Base-by-base conservation (phyloP, 1,284 basidiomycete species). In the Malassezia cuniculi region DNA sequence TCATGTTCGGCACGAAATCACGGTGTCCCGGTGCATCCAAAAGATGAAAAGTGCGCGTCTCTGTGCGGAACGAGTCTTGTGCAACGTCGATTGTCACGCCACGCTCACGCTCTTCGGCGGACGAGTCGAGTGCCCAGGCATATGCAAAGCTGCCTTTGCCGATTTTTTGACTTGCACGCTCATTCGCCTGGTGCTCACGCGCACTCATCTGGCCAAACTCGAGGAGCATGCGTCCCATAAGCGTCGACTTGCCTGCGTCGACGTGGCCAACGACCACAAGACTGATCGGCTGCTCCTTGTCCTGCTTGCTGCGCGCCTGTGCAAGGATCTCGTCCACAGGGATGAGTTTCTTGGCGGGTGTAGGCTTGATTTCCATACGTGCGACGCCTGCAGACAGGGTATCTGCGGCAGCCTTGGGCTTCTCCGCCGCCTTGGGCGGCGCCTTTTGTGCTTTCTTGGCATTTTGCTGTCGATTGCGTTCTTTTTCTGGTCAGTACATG, bases 1-100 rank as follows among this genome's bases (percentile, higher is more conserved):
- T 97, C 93, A 97, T 97, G 63, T 95, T 95, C 0, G 93, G 90
- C 41, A 97, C 83, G 57, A 97, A 97, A 60, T 97, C 93, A 51
- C 80, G 82, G 69, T 97, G 90, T 0, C 90, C 90, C 0, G 90
- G 90, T 0, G 93, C 90, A 57, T 97, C 90, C 18, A 97, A 77
- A 15, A 97, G 77, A 1, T 87, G 94, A 51, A 95, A 80, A 41
- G 78, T 76, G 34, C 82, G 76, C 54, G 82, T 76, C 0, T 77
- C 71, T 0, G 87, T 94, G 7, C 75, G 68, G 52, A 97, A 75
- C 19, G 78, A 77, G 57, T 90, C 84, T 38, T 81, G 75, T 0
- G 87, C 89, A 40, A 97, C 81, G 61, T 97, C 93, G 78, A 97
- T 97, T 0, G 90, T 97, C 25, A 97, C 85, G 27, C 90, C 90